phyloP scores from a whole-genome alignment of 1,284 basidiomycete genomes.

The Ceratobasidium sp. region DNA sequence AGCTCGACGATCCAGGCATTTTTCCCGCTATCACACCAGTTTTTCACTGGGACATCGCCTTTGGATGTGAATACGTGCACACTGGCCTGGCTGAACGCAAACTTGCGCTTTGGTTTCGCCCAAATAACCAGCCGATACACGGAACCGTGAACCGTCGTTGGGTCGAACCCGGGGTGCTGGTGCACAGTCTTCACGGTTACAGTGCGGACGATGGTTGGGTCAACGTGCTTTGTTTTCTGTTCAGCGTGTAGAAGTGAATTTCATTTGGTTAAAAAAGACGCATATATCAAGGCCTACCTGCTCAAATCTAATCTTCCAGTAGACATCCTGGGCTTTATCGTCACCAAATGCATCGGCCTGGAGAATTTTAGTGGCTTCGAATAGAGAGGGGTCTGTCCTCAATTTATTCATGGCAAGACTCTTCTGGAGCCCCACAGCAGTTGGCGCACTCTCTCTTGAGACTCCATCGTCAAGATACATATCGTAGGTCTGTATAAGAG shows the following conservation, averaged over 20 bases:
- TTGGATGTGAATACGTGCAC: background rate
- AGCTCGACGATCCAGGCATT: slow-evolving; percentile 28
- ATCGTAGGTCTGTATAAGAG: slow-evolving; percentile 10
- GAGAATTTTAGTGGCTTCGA: background rate
- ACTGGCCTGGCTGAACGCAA: background rate
- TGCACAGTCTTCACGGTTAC: slow-evolving; percentile 17
- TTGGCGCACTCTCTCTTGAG: slow-evolving; percentile 44
- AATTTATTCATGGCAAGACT: background rate
- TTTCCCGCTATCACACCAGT: background rate
- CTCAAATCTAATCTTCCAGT: slow-evolving; percentile 17
- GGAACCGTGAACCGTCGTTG: slow-evolving; percentile 5
- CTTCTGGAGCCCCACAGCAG: background rate
- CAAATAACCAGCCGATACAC: slow-evolving; percentile 28
- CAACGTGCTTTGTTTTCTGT: background rate
- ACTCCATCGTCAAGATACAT: slow-evolving; percentile 47
- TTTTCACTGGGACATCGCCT: background rate
- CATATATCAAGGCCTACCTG: slow-evolving; percentile 5
- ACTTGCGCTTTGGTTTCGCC: background rate
- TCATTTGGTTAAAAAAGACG: background rate
- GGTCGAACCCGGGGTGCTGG: slow-evolving; percentile 4
- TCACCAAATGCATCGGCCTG: slow-evolving; percentile 12
- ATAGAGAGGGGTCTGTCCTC: background rate
- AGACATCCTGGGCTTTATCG: slow-evolving; percentile 17
- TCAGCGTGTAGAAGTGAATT: background rate
- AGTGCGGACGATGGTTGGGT: background rate